Percentiles rank a stretch among this genome's conserved stretches.
Conservation (phyloP, 2,329 filamentous ascomycete species). For the Aspergillus aculeatus region DNA sequence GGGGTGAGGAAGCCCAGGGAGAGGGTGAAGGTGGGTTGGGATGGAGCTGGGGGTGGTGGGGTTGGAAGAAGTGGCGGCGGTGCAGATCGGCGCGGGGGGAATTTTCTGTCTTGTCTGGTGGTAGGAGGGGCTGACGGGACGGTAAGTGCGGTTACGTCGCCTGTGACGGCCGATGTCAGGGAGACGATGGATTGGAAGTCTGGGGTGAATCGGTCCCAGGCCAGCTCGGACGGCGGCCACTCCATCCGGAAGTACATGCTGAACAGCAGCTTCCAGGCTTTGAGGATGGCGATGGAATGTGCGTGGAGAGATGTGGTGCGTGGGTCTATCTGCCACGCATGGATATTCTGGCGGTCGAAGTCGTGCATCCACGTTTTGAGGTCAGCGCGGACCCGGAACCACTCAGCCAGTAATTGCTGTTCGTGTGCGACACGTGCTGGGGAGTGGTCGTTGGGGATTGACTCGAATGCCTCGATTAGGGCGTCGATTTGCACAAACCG, state of each 20-base stretch:
- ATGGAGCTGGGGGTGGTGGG: background rate
- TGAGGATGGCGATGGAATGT: background rate
- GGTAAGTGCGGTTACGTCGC: background rate
- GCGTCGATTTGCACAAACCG: background rate
- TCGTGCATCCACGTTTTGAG: background rate
- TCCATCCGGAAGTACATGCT: background rate
- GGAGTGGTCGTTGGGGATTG: background rate
- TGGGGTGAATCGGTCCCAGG: background rate
- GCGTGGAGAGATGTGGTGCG: background rate
- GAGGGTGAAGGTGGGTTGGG: slow-evolving; percentile 2
- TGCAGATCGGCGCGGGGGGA: too few relatives aligned
- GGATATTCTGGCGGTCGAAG: background rate
- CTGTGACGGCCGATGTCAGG: background rate
- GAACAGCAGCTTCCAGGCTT: background rate
- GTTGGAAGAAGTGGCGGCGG: too few relatives aligned
- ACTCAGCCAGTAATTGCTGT: background rate
- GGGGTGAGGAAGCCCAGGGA: slow-evolving; percentile 11
- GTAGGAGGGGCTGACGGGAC: background rate
- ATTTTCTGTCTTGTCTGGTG: too few relatives aligned
- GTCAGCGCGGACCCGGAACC: background rate
- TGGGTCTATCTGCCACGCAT: background rate
- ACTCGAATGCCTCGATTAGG: background rate
- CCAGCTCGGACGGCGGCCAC: background rate
- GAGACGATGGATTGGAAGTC: background rate
- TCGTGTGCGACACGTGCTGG: background rate